Evolutionary conservation across 495 filamentous ascomycete species (phyloP).

Genomic region (Xylaria sp.): DNA sequence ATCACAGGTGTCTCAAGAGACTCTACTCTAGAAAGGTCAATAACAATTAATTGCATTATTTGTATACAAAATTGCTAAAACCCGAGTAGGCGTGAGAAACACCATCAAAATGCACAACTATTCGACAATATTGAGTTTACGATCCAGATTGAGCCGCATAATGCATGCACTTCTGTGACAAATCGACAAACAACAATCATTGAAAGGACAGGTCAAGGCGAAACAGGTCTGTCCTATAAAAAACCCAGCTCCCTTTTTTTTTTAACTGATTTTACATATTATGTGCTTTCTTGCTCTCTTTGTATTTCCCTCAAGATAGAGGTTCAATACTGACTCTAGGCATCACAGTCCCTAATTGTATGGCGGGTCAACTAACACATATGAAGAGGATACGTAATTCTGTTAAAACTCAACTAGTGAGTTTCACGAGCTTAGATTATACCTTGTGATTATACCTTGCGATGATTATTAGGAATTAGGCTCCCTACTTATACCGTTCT

Average conservation of each 20-base stretch:
- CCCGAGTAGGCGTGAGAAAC: slow-evolving; percentile 9
- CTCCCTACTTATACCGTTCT: neutral
- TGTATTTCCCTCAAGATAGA: neutral
- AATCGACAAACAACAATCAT: slow-evolving; percentile 39
- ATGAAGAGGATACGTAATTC: neutral
- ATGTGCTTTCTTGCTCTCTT: neutral
- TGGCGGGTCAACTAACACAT: neutral
- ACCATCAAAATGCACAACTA: slow-evolving; percentile 24
- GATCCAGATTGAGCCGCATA: slow-evolving; percentile 22
- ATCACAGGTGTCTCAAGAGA: neutral
- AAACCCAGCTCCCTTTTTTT: neutral
- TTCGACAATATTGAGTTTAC: slow-evolving; percentile 40
- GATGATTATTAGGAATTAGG: neutral
- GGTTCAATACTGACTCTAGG: neutral
- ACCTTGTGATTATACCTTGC: neutral
- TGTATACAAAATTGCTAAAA: neutral
- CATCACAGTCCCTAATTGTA: neutral
- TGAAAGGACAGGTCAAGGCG: slow-evolving; percentile 26
- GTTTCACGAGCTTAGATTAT: neutral
- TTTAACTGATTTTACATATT: neutral
- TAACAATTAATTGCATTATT: too few species aligned
- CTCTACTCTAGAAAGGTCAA: neutral
- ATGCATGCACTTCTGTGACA: slow-evolving; percentile 17
- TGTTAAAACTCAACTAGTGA: neutral
- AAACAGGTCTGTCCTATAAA: slow-evolving; percentile 10